phyloP scores from a whole-genome alignment of 2,329 filamentous ascomycete genomes.

The Fusarium paranaense region DNA sequence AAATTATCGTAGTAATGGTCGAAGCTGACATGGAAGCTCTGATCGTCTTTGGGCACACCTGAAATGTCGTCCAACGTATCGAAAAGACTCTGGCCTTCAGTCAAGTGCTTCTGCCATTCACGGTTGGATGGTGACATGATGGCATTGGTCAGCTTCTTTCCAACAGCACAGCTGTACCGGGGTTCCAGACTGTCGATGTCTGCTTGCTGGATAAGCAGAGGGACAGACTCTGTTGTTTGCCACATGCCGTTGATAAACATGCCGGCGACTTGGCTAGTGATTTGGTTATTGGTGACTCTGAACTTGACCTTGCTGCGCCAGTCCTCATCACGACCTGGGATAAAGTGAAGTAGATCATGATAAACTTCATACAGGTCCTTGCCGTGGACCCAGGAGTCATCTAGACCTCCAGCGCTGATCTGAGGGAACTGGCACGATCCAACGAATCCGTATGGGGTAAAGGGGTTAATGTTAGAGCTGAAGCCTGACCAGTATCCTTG shows the following conservation, averaged over 20 bases:
- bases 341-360: slow-evolving; percentile 73
- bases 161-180: slow-evolving; percentile 72
- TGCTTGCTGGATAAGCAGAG: slow-evolving; percentile 62
- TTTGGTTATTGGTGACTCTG: slow-evolving; percentile 84
- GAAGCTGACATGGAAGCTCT: slow-evolving; percentile 76
- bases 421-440: slow-evolving; percentile 86
- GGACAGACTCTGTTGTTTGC: slow-evolving; percentile 54
- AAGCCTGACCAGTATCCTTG: slow-evolving; percentile 75
- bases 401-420: slow-evolving; percentile 77
- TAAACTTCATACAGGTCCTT: slow-evolving; percentile 83
- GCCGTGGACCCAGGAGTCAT: slow-evolving; percentile 82
- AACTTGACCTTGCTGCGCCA: slow-evolving; percentile 65
- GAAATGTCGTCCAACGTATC: slow-evolving; percentile 74
- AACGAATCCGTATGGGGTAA: slow-evolving; percentile 73
- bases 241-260: slow-evolving; percentile 82
- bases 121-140: slow-evolving; percentile 59
- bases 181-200: slow-evolving; percentile 81
- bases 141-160: slow-evolving; percentile 55
- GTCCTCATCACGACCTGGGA: slow-evolving; percentile 64
- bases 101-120: slow-evolving; percentile 74
- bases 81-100: slow-evolving; percentile 66
- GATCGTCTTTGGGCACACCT: slow-evolving; percentile 66
- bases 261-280: slow-evolving; percentile 83
- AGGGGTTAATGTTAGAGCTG: slow-evolving; percentile 73
- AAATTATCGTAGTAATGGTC: slow-evolving; percentile 91